A percentile compares a stretch with the other conserved stretches of the same genome.
Conservation (phyloP, 352 stramenopile genomes). For the Phytophthora citrophthora region DNA sequence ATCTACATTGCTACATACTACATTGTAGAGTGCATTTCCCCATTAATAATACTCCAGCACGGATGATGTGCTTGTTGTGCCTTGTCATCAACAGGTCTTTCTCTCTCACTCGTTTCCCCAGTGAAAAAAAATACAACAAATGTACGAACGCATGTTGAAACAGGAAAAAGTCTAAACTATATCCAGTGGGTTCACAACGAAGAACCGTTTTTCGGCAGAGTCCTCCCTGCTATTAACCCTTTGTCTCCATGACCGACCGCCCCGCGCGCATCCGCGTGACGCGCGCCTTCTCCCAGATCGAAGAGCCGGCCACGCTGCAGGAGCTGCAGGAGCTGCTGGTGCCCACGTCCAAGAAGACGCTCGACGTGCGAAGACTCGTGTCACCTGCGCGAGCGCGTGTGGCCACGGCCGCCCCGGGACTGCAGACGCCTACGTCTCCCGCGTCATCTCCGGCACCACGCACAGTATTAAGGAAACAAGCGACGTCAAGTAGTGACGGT, state of each 20-base stretch:
- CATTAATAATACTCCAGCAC: too few species aligned
- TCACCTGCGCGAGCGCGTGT: constrained; percentile 44
- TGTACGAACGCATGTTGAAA: neutral
- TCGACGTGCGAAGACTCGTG: constrained; percentile 67
- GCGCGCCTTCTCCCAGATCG: constrained; percentile 74
- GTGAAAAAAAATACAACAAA: neutral
- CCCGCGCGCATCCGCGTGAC: constrained; percentile 34
- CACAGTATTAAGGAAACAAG: constrained; percentile 9
- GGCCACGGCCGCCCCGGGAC: neutral
- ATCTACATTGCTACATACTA: too few species aligned
- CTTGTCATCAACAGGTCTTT: neutral
- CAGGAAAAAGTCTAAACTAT: neutral
- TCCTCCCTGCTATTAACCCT: neutral
- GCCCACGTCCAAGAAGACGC: constrained; percentile 46
- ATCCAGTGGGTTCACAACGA: neutral
- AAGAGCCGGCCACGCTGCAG: constrained; percentile 51
- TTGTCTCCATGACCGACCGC: neutral
- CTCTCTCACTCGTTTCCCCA: neutral
- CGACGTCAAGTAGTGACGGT: constrained; percentile 15
- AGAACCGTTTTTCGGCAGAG: constrained; percentile 20
- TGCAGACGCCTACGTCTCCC: constrained; percentile 27
- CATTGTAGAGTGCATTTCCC: too few species aligned
- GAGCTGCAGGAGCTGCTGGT: constrained; percentile 30
- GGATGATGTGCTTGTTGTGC: neutral
- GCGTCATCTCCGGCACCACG: constrained; percentile 13